phyloP scores from a whole-genome alignment of 345 rosid species.

The Aurinia saxatilis region DNA sequence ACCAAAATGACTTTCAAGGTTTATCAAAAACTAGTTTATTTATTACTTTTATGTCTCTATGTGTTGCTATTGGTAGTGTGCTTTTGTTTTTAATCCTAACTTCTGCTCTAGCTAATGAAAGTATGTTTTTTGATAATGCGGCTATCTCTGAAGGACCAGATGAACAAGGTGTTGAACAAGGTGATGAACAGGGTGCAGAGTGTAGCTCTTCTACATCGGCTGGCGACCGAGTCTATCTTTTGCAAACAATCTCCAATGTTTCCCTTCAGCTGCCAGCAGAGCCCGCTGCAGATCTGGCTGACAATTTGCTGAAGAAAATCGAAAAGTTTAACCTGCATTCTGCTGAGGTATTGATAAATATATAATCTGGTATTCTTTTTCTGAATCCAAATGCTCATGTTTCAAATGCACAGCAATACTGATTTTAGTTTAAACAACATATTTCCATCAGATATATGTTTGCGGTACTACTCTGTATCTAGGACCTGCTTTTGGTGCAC shows the following conservation, averaged over 20 bases:
- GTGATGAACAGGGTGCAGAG: slow-evolving; percentile 33
- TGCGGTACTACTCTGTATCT: slow-evolving; percentile 3
- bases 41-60: background rate
- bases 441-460: background rate
- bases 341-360: slow-evolving; percentile 60
- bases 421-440: background rate
- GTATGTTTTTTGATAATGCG: background rate
- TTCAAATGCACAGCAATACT: background rate
- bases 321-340: slow-evolving; percentile 79
- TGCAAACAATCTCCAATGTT: slow-evolving; percentile 88
- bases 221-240: slow-evolving; percentile 79
- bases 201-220: slow-evolving; percentile 72
- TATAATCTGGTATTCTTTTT: background rate
- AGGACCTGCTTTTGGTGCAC: background rate
- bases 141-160: slow-evolving; percentile 22
- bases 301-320: slow-evolving; percentile 66
- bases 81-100: background rate
- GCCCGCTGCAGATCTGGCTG: slow-evolving; percentile 86
- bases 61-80: slow-evolving; percentile 2
- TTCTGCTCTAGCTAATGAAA: background rate
- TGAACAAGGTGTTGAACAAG: slow-evolving; percentile 35
- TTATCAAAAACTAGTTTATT: slow-evolving; percentile 25
- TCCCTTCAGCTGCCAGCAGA: slow-evolving; percentile 76
- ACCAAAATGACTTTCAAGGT: slow-evolving; percentile 43
- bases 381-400: background rate